phyloP scores from a whole-genome alignment of 306 rosid genomes.

The Spatholobus suberectus region DNA sequence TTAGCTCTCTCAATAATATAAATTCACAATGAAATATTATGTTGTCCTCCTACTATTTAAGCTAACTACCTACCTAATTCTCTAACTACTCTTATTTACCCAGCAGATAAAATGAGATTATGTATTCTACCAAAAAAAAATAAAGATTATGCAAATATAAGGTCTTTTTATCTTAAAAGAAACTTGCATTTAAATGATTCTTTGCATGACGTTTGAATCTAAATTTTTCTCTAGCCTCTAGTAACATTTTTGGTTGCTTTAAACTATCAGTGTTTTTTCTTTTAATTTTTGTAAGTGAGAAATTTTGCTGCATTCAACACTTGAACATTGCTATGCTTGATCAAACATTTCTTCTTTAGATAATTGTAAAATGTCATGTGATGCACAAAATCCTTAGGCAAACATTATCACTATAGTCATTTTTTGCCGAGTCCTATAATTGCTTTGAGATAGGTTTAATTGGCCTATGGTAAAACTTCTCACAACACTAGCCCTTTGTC shows the following conservation, averaged over 20 bases:
- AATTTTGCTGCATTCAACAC: not conserved
- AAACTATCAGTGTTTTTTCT: too few species aligned
- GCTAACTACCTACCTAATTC: too few species aligned
- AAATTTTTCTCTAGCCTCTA: not conserved
- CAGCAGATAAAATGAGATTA: too few species aligned
- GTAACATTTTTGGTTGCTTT: not conserved
- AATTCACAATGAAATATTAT: too few species aligned
- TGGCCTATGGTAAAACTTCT: too few species aligned
- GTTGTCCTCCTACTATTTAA: too few species aligned
- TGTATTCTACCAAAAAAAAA: too few species aligned
- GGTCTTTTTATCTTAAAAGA: not conserved
- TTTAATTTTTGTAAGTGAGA: not conserved
- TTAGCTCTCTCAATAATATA: too few species aligned
- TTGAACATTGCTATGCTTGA: constrained; percentile 19
- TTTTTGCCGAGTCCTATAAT: constrained; percentile 44
- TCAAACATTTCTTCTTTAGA: constrained; percentile 44
- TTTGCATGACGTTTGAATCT: not conserved
- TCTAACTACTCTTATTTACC: too few species aligned
- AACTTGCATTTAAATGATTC: not conserved
- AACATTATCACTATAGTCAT: constrained; percentile 55
- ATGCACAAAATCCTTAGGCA: constrained; percentile 50
- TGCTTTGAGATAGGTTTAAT: constrained; percentile 67
- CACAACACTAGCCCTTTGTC: not conserved
- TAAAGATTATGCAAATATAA: too few species aligned
- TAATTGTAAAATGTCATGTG: constrained; percentile 56